A percentile compares a stretch with the other conserved stretches of the same genome.
These are phyloP conservation scores for Exutisphaerella laricina DNA, from an alignment of 2,329 filamentous ascomycete genomes.

Conservation along the genomic window DNA sequence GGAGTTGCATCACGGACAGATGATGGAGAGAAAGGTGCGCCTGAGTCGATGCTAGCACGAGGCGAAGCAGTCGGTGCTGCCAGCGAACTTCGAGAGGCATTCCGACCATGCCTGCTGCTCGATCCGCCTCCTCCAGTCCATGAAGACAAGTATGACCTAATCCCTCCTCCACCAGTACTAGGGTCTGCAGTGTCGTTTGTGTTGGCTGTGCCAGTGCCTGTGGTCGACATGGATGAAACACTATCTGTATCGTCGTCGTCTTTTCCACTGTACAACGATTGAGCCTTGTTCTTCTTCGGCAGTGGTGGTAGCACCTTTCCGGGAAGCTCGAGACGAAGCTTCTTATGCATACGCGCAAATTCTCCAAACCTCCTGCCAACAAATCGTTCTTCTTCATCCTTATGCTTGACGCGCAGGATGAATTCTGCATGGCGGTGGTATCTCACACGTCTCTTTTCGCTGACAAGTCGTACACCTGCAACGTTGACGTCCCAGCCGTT, in stretches of 20 bases:
- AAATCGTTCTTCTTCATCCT: constrained; percentile 68
- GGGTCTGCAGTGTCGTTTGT: constrained; percentile 11
- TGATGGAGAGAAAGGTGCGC: constrained; percentile 7
- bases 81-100: constrained; percentile 37
- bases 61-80: constrained; percentile 23
- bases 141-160: constrained; percentile 41
- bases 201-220: constrained; percentile 43
- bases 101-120: constrained; percentile 37
- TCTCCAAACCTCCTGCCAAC: constrained; percentile 84
- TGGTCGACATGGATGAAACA: constrained; percentile 71
- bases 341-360: constrained; percentile 73
- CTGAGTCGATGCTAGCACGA: constrained; percentile 30
- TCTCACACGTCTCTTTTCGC: constrained; percentile 77
- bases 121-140: constrained; percentile 30
- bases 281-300: constrained; percentile 86
- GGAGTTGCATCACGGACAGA: constrained; percentile 14
- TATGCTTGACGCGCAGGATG: constrained; percentile 75
- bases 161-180: constrained; percentile 31
- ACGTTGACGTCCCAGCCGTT: constrained; percentile 98
- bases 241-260: constrained; percentile 68
- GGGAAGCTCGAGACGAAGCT: constrained; percentile 75
- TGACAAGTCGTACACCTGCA: constrained; percentile 74
- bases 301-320: constrained; percentile 82
- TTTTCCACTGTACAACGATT: constrained; percentile 55
- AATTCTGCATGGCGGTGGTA: constrained; percentile 95